These are phyloP conservation scores for Parmelia sp. DNA, from an alignment of 495 filamentous ascomycete species.

Conservation along the genomic window DNA sequence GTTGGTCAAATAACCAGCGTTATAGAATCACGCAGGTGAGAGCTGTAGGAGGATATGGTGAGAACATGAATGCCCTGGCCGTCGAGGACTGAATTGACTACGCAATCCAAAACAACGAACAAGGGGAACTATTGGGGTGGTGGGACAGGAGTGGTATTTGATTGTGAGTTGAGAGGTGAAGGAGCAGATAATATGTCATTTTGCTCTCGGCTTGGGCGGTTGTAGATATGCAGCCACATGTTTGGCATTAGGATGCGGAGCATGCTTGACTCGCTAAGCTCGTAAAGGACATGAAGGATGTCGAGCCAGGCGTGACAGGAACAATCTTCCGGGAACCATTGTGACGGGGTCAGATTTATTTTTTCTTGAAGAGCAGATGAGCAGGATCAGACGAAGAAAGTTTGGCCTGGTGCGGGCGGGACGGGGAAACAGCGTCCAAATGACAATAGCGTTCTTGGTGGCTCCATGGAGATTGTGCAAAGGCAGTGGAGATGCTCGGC, in stretches of 20 bases:
- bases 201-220: background rate
- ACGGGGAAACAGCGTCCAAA: background rate
- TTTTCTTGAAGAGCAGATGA: background rate
- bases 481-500: background rate
- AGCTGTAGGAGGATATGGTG: background rate
- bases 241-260: slow-evolving; percentile 4
- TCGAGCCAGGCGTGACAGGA: slow-evolving; percentile 4
- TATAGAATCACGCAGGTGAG: background rate
- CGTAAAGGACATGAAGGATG: background rate
- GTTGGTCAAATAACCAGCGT: background rate
- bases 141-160: background rate
- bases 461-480: background rate
- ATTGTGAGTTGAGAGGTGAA: background rate
- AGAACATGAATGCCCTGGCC: background rate
- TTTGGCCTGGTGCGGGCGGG: background rate
- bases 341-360: background rate
- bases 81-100: background rate
- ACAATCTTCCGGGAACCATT: background rate
- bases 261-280: background rate
- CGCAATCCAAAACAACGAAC: background rate
- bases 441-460: background rate
- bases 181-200: slow-evolving; percentile 2
- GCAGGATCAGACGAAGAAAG: slow-evolving; percentile 7
- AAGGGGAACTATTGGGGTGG: background rate
- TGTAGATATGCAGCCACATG: slow-evolving; percentile 16